Base-by-base conservation (phyloP, 1,284 basidiomycete genomes). In the Irpex lacteus region DNA sequence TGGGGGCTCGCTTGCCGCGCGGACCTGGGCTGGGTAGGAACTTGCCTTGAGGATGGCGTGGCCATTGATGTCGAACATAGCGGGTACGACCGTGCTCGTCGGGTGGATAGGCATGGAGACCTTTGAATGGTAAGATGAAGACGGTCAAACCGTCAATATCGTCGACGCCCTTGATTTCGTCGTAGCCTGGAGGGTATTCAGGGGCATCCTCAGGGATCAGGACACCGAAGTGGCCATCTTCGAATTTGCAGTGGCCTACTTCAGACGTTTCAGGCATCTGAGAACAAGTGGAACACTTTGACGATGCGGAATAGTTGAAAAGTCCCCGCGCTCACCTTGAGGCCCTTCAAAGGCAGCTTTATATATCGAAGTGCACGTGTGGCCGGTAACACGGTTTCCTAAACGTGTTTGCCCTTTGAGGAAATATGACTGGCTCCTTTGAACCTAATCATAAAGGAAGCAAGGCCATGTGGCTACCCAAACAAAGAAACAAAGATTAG, bases 1-100 rank as follows among this genome's bases (percentile, higher is more conserved):
- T 75, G 3, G 70, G 70, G 3, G 64, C 44, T 13, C 64, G 64
- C n/a, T 62, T 21, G 57, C 64, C 61, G 3, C 4, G 9, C 5
- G 61, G 64, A 54, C 57, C 56, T 5, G 56, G 60, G 5, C 52
- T 49, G 40, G 61, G 64, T 5, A 65, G 61, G 19, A 19, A 4
- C 19, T 26, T 8, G 4, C 47, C 64, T 18, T 60, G 18, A 4
- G 32, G 47, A 34, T 60, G 19, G 58, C 64, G 64, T 5, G 50
- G 56, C 64, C 64, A 65, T 5, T 26, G 13, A 34, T 11, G 54
- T 34, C 26, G 19, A 21, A 56, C 34, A 26, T 56, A 56, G 54
- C 54, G 54, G 13, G 21, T 56, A 26, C 34, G 21, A 56, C 54
- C 54, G 18, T 36, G 9, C n/a, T 56, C 13, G 26, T 56, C 26